Conservation (phyloP, 2,329 filamentous ascomycete species). For the Colletotrichum tabaci region DNA sequence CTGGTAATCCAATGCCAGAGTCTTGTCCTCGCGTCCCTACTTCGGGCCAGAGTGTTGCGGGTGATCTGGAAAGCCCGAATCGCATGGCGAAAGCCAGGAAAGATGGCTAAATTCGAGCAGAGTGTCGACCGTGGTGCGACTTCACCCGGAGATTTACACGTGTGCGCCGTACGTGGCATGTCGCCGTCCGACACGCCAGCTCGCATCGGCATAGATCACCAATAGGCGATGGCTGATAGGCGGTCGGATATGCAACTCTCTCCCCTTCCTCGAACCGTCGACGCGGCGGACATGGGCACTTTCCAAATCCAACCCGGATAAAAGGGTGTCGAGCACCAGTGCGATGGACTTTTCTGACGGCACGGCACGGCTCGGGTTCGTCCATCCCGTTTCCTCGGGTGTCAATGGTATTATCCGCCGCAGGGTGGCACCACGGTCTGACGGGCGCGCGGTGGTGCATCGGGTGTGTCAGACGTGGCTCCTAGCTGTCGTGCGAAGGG, state of each 20-base stretch:
- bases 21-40: neutral
- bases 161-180: neutral
- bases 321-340: neutral
- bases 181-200: constrained; percentile 1
- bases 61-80: neutral
- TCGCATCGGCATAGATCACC: neutral
- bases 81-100: neutral
- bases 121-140: too few relatives aligned
- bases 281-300: neutral
- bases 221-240: neutral
- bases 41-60: neutral
- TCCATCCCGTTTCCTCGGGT: neutral
- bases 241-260: neutral
- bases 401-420: neutral
- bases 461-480: neutral
- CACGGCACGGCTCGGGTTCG: neutral
- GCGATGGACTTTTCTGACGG: neutral
- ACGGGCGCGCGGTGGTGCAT: neutral
- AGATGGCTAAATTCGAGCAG: too few relatives aligned
- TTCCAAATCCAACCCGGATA: too few relatives aligned
- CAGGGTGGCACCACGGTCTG: neutral
- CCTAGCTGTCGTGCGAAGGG: neutral
- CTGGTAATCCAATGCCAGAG: too few relatives aligned
- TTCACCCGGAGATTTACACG: neutral
- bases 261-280: neutral